Conservation (phyloP, 2,329 filamentous ascomycete species). For the Fusarium anthophilum region DNA sequence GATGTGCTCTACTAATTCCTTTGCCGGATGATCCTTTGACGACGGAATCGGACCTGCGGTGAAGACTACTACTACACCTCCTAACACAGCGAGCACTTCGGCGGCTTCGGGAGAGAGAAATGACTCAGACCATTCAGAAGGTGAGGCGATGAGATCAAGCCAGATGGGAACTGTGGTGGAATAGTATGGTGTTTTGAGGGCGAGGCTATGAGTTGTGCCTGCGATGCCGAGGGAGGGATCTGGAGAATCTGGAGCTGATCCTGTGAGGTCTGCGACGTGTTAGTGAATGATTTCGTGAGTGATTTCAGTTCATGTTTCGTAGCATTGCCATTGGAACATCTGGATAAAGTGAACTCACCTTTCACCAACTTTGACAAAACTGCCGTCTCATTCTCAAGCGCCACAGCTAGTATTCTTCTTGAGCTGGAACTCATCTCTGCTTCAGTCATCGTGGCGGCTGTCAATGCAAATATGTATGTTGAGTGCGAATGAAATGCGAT, state of each 20-base stretch:
- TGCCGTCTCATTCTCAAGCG: constrained; percentile 56
- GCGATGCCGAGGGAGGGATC: constrained; percentile 57
- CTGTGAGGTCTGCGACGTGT: constrained; percentile 60
- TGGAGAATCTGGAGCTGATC: constrained; percentile 50
- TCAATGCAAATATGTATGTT: accelerated
- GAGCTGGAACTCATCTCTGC: constrained; percentile 34
- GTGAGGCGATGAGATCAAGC: constrained; percentile 68
- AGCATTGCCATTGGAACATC: not conserved
- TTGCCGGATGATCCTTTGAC: constrained; percentile 37
- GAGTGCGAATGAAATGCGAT: not conserved
- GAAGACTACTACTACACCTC: constrained; percentile 63
- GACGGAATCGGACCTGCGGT: constrained; percentile 32
- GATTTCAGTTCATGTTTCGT: not conserved
- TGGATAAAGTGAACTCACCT: constrained; percentile 50
- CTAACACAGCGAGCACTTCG: constrained; percentile 69
- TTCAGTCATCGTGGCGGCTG: constrained; percentile 27
- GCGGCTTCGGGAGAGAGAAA: constrained; percentile 69
- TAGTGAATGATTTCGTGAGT: not conserved
- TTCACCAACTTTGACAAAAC: constrained; percentile 62
- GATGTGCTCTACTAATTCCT: constrained; percentile 60
- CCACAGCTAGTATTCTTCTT: constrained; percentile 67
- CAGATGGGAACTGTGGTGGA: constrained; percentile 69
- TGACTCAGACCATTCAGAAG: constrained; percentile 63
- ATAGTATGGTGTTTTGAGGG: constrained; percentile 70
- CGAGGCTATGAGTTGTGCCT: constrained; percentile 66